phyloP scores from a whole-genome alignment of 2,329 filamentous ascomycete species.

The Diaporthe ilicicola region DNA sequence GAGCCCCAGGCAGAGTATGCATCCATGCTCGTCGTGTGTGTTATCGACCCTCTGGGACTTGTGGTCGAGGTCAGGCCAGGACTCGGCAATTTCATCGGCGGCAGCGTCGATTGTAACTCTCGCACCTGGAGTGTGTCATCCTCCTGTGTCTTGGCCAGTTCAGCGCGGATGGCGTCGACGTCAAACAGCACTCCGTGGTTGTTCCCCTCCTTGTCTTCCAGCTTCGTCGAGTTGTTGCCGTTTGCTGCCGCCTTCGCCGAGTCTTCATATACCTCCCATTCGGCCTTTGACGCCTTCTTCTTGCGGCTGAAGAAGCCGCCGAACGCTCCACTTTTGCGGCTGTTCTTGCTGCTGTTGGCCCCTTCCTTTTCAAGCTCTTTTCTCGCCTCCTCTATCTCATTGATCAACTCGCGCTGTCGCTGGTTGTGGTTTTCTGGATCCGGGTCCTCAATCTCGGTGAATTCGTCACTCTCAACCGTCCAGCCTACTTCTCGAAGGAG shows the following conservation, averaged over 20 bases:
- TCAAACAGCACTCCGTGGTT: slow-evolving; percentile 85
- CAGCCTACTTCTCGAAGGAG: slow-evolving; percentile 89
- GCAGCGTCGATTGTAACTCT: slow-evolving; percentile 87
- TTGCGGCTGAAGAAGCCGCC: slow-evolving; percentile 80
- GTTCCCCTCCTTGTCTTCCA: slow-evolving; percentile 58
- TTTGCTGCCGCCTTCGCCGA: slow-evolving; percentile 33
- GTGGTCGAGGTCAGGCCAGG: slow-evolving; percentile 43
- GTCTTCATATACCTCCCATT: slow-evolving; percentile 34
- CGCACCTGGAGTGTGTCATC: slow-evolving; percentile 67
- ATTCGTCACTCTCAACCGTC: slow-evolving; percentile 92
- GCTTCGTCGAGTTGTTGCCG: slow-evolving; percentile 44
- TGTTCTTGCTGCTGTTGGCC: slow-evolving; percentile 47
- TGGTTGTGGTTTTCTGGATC: slow-evolving; percentile 92
- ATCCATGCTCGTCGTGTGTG: slow-evolving; percentile 59
- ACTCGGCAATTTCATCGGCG: slow-evolving; percentile 80
- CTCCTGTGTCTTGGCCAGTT: slow-evolving; percentile 76
- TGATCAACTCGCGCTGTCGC: slow-evolving; percentile 91
- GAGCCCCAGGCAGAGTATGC: slow-evolving; percentile 31
- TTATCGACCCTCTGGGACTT: slow-evolving; percentile 46
- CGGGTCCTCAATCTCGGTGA: slow-evolving; percentile 95
- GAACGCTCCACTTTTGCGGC: slow-evolving; percentile 60
- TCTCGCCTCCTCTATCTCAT: slow-evolving; percentile 94
- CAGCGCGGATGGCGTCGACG: slow-evolving; percentile 89
- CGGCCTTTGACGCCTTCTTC: slow-evolving; percentile 77
- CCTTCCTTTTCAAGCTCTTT: slow-evolving; percentile 85